phyloP scores from a whole-genome alignment of 177 flowering plant species.

The Vitis hybrid region DNA sequence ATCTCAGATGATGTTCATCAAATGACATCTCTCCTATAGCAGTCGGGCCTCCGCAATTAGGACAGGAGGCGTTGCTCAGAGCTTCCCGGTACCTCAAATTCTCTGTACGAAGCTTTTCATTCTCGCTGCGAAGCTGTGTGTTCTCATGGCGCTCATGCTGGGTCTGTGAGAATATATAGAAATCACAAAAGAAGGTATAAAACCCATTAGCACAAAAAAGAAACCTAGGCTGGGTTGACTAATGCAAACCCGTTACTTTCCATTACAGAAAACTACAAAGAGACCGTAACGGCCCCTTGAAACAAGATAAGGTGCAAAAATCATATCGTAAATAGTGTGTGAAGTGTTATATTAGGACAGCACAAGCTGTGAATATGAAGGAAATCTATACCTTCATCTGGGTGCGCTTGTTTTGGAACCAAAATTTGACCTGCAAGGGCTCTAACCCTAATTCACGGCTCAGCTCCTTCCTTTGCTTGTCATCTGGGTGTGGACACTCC shows the following conservation, averaged over 20 bases:
- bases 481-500: slow-evolving; percentile 71
- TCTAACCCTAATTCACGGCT: slow-evolving; percentile 51
- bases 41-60: slow-evolving; percentile 59
- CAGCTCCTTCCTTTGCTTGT: slow-evolving; percentile 63
- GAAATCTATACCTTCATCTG: slow-evolving; percentile 55
- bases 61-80: slow-evolving; percentile 51
- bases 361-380: background rate
- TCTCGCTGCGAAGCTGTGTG: slow-evolving; percentile 48
- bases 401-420: slow-evolving; percentile 75
- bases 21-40: slow-evolving; percentile 60
- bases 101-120: slow-evolving; percentile 53
- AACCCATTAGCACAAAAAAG: background rate
- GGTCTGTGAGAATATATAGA: slow-evolving; percentile 25
- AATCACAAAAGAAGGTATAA: background rate
- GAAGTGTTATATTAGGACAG: background rate
- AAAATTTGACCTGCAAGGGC: slow-evolving; percentile 65
- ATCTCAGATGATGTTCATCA: slow-evolving; percentile 53
- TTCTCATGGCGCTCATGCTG: slow-evolving; percentile 62
- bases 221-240: background rate
- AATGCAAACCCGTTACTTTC: no score
- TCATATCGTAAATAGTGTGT: no score
- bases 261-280: background rate
- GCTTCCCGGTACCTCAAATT: slow-evolving; percentile 59
- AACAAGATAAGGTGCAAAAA: background rate
- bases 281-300: slow-evolving; percentile 6